Base-by-base conservation (phyloP, 371 early-diverging fungal species). In the Rhizopus delemar region DNA sequence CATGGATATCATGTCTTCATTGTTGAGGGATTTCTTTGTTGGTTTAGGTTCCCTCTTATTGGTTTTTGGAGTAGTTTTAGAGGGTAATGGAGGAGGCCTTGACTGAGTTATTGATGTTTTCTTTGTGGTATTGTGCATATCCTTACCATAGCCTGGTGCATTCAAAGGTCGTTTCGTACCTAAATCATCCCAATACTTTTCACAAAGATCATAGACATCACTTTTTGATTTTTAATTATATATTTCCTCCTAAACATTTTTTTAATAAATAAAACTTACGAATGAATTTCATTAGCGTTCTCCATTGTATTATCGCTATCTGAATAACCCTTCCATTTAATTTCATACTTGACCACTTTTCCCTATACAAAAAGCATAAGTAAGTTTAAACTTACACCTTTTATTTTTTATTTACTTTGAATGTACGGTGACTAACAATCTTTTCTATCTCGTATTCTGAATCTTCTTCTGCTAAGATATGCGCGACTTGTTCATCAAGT, bases 191-290 rank as follows among this genome's bases (percentile, higher is more conserved):
- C 74, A 74, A 55, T 74, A 74, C 11, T 52, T 52, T 32, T 28
- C 39, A 39, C 70, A 70, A 29, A 74, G 33, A 2, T 68, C 63
- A 36, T 61, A 60, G 8, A 68, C 69, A 54, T 69, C 69, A 50
- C 70, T 73, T 9, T 39, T 39, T 39, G 8, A 9, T 39, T 12
- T 12, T 7, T 39, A 9, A 39, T 39, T 39, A 12, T 39, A 12
- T 39, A 9, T 39, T 39, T 12, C 39, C 9, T 12, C 9, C 9
- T 9, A 39, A 39, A 39, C 8, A 12, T 39, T 36, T 38, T 50
- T 9, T 16, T 28, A 39, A 39, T 51, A 49, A 31, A 31, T 15
- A 12, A 43, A 32, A 22, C 66, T 63, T 68, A 73, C 74, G 39
- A 45, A 46, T 74, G 75, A 34, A 74, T 59, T 2, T 38, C 57